Evolutionary conservation across 2,329 filamentous ascomycete genomes (phyloP), one percentile per base, ranked within the genome.

Genomic region (Fusarium domesticum): DNA sequence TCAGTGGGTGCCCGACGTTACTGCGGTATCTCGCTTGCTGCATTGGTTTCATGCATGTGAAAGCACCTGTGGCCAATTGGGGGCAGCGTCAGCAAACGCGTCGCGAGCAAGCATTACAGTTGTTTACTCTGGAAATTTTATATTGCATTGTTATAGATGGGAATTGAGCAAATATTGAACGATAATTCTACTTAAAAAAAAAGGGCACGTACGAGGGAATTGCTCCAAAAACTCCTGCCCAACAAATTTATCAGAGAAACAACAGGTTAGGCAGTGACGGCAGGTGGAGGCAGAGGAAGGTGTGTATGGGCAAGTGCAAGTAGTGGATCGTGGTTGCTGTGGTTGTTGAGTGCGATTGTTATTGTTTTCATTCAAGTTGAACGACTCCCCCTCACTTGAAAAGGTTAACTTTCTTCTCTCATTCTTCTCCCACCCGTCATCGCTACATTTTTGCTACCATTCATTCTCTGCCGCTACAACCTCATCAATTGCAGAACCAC

Each of bases 361-460:
- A 5, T 54, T 54, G 44, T 52, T 54, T 39, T 48, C 49, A 47
- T 55, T 15, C 39, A 34, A 25, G 45, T n/a, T 35, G 46, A 35
- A 17, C 19, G 17, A 32, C 25, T 17, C 34, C 31, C 28, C 37
- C 33, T 23, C 20, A 16, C 32, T 42, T 45, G 42, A 23, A 43
- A 28, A 28, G 23, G 25, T 35, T 42, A 47, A 41, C 42, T 34
- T 45, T 38, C 42, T 34, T 45, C 36, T 50, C 35, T 40, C 39
- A 23, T 33, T 33, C 31, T n/a, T 10, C 39, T 30, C 7, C 31
- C 45, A 36, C 45, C 37, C 55, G 42, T 32, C 30, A 32, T 7
- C 30, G 6, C 6, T 32, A 6, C 30, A 6, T 32, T 32, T n/a
- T 7, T 33, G n/a, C n/a, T n/a, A n/a, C n/a, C n/a, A n/a, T n/a